Base-by-base conservation (phyloP, 164 flowering plant genomes). In the Stephania japonica region DNA sequence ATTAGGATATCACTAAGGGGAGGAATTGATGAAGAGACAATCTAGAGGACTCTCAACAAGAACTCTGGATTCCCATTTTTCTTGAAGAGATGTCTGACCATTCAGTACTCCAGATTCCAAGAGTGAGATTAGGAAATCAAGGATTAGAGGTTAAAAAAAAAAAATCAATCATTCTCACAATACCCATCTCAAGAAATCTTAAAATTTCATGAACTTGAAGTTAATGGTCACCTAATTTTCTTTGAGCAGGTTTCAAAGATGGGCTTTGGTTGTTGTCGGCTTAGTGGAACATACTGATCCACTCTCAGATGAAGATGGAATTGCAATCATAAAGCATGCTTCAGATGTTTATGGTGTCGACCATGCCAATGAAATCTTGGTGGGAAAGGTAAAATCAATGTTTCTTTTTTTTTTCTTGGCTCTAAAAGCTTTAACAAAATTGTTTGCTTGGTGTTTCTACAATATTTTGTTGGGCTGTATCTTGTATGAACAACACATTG, bases 201-300 rank as follows among this genome's bases (percentile, higher is more conserved):
- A 50, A 50, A 50, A 50, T 10, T 50, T 50, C 56, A 50, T 10
- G 56, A 50, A 50, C 14, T 50, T 50, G 7, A 61, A 61, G 12
- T 61, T 11, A 19, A 23, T 24, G 67, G 13, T 24, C 1, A 64
- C 24, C 11, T 64, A 38, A 2, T 5, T 69, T 70, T 21, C 26
- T 23, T 24, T 25, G 27, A 23, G 3, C 62, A 84, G 84, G 86
- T 84, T 9, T 84, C 86, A 5, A 81, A 82, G 72, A 2, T 83
- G 75, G 88, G 88, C 14, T 83, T 80, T 77, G 88, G 88, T 2
- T 85, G 86, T 65, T 71, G 70, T 80, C 83, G 88, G 3, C 78
- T 83, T 1, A 56, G 75, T n/a, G 88, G 86, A 63, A 61, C 70
- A 1, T 82, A 80, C 38, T 63, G 19, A 27, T 72, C 84, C 86